These are phyloP conservation scores for Neodidymelliopsis sp. DNA, from an alignment of 2,329 filamentous ascomycete species.

Conservation along the genomic window DNA sequence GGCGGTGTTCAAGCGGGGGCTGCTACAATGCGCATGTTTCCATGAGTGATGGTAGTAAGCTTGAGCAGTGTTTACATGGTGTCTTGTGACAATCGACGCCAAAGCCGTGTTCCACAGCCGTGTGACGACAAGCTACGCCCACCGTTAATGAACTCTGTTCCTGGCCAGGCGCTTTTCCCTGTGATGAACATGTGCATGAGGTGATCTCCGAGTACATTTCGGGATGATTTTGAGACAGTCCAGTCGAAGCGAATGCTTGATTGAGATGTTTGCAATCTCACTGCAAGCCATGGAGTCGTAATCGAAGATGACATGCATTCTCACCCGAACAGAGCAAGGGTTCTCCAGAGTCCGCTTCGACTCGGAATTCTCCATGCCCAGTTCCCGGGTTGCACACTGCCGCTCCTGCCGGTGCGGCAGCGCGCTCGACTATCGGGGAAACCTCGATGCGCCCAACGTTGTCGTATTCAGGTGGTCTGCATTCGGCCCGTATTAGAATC, in stretches of 20 bases:
- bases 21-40: not conserved
- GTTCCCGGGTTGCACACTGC: conserved; percentile 14
- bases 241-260: conserved; percentile 13
- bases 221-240: conserved; percentile 24
- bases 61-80: conserved; percentile 2
- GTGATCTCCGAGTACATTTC: conserved; percentile 35
- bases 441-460: conserved; percentile 8
- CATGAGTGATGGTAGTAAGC: conserved; percentile 1
- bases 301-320: conserved; percentile 4
- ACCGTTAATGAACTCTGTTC: not conserved
- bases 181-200: conserved; percentile 26
- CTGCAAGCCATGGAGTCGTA: conserved; percentile 1
- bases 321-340: not conserved
- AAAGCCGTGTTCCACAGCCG: conserved; percentile 18
- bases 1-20: conserved; percentile 1
- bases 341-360: conserved; percentile 5
- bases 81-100: conserved; percentile 22
- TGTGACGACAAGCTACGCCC: not conserved
- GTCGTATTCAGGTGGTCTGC: conserved; percentile 3
- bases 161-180: conserved; percentile 4
- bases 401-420: conserved; percentile 2
- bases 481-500: conserved; percentile 6
- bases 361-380: conserved; percentile 16
- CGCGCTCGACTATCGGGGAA: conserved; percentile 5
- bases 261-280: conserved; percentile 22